Percentiles rank a stretch among this genome's conserved stretches.
phyloP scores from a whole-genome alignment of 225 moss, liverwort and hornwort species.

The Neckera pumila region DNA sequence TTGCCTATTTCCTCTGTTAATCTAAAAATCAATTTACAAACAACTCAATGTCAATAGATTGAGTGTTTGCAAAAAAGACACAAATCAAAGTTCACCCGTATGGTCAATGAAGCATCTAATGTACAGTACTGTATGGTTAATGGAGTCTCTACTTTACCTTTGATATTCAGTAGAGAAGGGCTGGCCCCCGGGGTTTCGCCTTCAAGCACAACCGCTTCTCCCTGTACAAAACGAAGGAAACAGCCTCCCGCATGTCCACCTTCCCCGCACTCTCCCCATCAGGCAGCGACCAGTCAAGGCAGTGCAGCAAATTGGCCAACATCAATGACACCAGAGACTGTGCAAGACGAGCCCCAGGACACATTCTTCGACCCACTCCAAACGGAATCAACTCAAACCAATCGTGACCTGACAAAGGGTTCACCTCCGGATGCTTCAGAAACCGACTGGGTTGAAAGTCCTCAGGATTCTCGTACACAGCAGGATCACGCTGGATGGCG shows the following conservation, averaged over 20 bases:
- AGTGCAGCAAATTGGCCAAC: constrained; percentile 27
- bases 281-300: constrained; percentile 27
- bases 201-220: not conserved
- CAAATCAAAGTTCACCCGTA: not conserved
- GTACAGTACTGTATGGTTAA: not conserved
- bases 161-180: not conserved
- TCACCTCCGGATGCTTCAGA: constrained; percentile 2
- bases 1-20: not conserved
- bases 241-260: constrained; percentile 12
- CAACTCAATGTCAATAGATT: not conserved
- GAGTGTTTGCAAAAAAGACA: not conserved
- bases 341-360: constrained; percentile 24
- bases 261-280: not conserved
- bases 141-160: not conserved
- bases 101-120: not conserved
- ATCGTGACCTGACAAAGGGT: constrained; percentile 3
- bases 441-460: constrained; percentile 41
- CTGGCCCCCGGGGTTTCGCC: not conserved
- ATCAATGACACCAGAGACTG: constrained; percentile 12
- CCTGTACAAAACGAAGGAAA: not conserved
- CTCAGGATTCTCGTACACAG: constrained; percentile 7
- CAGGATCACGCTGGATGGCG: constrained; percentile 14
- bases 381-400: constrained; percentile 29
- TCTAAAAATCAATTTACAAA: not conserved
- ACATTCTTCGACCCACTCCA: constrained; percentile 16